Evolutionary conservation across 2,329 filamentous ascomycete species (phyloP).

Genomic region (Neonectria punicea): DNA sequence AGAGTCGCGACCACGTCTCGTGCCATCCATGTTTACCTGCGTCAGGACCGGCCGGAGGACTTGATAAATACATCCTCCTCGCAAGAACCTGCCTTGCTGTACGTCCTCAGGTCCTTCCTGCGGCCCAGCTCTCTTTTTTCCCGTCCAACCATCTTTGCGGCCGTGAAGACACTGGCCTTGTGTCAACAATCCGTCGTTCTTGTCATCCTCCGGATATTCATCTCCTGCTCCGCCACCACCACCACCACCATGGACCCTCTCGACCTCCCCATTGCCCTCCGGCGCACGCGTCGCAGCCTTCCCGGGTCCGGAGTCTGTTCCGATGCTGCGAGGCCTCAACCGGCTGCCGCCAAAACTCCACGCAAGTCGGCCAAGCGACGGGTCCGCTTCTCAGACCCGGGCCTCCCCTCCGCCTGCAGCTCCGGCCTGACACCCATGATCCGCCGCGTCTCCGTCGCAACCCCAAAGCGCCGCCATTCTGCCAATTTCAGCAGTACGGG

Average conservation of each 20-base stretch:
- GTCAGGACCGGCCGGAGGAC: not conserved
- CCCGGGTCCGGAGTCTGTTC: slow-evolving; percentile 43
- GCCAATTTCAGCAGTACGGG: slow-evolving; percentile 48
- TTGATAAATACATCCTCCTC: slow-evolving; percentile 23
- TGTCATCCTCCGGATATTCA: not conserved
- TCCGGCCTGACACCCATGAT: slow-evolving; percentile 68
- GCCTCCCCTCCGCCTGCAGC: slow-evolving; percentile 49
- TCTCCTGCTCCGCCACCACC: not conserved
- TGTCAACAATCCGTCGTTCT: slow-evolving; percentile 10
- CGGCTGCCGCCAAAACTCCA: slow-evolving; percentile 44
- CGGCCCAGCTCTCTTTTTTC: slow-evolving; percentile 12
- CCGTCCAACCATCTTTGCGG: slow-evolving; percentile 14
- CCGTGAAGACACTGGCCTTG: not conserved
- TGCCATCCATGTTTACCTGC: slow-evolving; percentile 30
- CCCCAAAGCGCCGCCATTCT: slow-evolving; percentile 55
- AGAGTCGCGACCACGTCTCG: slow-evolving; percentile 27
- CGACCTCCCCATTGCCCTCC: slow-evolving; percentile 65
- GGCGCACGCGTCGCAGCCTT: slow-evolving; percentile 62
- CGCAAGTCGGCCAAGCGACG: slow-evolving; percentile 53
- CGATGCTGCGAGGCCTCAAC: slow-evolving; percentile 25
- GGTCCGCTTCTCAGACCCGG: slow-evolving; percentile 70
- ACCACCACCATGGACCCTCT: slow-evolving; percentile 48
- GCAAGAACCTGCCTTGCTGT: not conserved
- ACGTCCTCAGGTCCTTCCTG: slow-evolving; percentile 8
- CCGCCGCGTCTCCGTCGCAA: slow-evolving; percentile 59